These are phyloP conservation scores for Plasmodium falciparum DNA, from an alignment of 169 alveolate species.

Conservation along the genomic window DNA sequence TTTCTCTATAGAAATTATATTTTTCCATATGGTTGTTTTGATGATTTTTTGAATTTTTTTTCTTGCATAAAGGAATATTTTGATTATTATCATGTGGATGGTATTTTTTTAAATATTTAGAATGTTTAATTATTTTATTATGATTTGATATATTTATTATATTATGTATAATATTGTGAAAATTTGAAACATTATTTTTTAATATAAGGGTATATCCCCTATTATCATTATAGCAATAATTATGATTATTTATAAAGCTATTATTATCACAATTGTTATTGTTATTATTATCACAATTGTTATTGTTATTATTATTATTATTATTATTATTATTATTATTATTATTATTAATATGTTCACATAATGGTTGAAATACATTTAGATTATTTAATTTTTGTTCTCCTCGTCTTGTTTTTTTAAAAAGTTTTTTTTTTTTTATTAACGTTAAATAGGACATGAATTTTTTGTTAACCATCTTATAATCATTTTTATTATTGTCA, in stretches of 20 bases:
- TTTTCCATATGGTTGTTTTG: background rate
- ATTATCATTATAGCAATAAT: background rate
- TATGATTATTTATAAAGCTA: background rate
- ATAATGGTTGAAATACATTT: no score
- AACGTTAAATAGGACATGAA: conserved; percentile 33
- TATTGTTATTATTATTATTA: background rate
- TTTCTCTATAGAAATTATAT: background rate
- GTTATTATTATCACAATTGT: background rate
- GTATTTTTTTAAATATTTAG: conserved; percentile 43
- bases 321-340: background rate
- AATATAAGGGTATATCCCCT: conserved; percentile 64
- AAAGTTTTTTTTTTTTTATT: conserved; percentile 3
- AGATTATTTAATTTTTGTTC: background rate
- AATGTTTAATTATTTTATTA: conserved; percentile 55
- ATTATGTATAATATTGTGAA: conserved; percentile 74
- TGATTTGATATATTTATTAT: conserved; percentile 35
- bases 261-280: background rate
- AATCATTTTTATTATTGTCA: background rate
- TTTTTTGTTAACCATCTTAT: background rate
- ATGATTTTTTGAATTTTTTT: background rate
- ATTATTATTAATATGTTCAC: no score
- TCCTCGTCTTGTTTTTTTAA: background rate
- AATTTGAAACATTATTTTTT: conserved; percentile 62
- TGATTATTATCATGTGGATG: background rate
- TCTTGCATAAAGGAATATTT: no score